These are phyloP conservation scores for Phytopythium aichiense DNA, from an alignment of 352 stramenopile genomes.

Conservation along the genomic window DNA sequence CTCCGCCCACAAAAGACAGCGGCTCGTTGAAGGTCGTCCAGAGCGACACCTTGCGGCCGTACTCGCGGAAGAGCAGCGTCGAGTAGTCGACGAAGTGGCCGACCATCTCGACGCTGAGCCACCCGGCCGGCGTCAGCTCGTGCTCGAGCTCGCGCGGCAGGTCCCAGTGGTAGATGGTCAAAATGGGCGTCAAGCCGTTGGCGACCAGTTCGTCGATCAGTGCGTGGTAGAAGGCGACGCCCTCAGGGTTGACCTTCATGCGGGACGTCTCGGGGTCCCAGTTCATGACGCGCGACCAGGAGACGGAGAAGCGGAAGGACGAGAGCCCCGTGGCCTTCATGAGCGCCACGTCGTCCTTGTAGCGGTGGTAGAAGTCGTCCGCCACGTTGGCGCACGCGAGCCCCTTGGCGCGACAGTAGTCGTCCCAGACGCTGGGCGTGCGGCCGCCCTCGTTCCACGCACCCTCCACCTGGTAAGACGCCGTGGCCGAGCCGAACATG, in stretches of 20 bases:
- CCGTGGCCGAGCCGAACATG: conserved; percentile 79
- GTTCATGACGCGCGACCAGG: conserved; percentile 91
- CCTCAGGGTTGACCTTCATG: conserved; percentile 74
- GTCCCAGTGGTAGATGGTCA: conserved; percentile 97
- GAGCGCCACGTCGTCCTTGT: conserved; percentile 88
- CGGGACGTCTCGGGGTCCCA: conserved; percentile 48
- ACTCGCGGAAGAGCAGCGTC: conserved; percentile 80
- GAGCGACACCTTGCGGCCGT: conserved; percentile 81
- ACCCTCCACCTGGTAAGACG: conserved; percentile 91
- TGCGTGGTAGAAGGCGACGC: conserved; percentile 92
- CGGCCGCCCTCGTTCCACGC: conserved; percentile 75
- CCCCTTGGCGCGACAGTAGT: conserved; percentile 75
- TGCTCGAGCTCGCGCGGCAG: conserved; percentile 81
- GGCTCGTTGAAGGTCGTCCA: conserved; percentile 94
- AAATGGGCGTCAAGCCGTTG: conserved; percentile 81
- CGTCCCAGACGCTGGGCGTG: conserved; percentile 92
- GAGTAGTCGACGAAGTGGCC: conserved; percentile 81
- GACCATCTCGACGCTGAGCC: conserved; percentile 33
- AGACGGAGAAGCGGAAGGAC: conserved; percentile 92
- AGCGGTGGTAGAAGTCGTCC: conserved; percentile 92
- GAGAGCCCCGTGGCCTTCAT: conserved; percentile 91
- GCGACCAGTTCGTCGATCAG: conserved; percentile 84
- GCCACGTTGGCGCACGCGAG: conserved; percentile 88
- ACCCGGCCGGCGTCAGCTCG: conserved; percentile 45
- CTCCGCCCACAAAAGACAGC: conserved; percentile 72